phyloP scores from a whole-genome alignment of 768 basidiomycete genomes.

The Russula vinacea region DNA sequence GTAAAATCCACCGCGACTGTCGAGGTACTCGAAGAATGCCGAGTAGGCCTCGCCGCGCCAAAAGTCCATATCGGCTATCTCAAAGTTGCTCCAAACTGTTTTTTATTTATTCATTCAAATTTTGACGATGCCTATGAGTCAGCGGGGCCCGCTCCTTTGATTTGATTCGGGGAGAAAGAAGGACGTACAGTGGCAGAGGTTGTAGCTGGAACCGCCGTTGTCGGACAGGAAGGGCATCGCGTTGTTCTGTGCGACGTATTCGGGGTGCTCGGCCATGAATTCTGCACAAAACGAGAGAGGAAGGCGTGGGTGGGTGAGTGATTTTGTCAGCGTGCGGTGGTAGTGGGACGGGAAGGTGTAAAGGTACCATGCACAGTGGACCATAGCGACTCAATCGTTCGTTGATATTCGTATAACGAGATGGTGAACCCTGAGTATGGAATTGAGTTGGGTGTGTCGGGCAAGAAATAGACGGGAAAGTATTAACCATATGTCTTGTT shows the following conservation, averaged over 20 bases:
- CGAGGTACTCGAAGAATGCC: conserved; percentile 80
- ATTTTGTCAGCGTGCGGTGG: conserved; percentile 27
- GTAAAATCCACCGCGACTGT: conserved; percentile 80
- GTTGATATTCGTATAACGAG: conserved; percentile 72
- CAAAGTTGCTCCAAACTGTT: conserved; percentile 90
- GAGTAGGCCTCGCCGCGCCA: conserved; percentile 82
- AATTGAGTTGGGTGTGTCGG: neutral
- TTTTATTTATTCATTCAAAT: too few relatives aligned
- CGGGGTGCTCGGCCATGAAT: conserved; percentile 62
- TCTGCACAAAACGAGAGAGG: conserved; percentile 41
- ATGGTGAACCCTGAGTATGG: conserved; percentile 64
- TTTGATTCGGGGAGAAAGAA: neutral
- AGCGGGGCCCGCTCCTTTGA: neutral
- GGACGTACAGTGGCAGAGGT: conserved; percentile 67
- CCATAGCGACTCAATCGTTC: conserved; percentile 84
- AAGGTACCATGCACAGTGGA: conserved; percentile 57
- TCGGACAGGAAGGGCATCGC: conserved; percentile 73
- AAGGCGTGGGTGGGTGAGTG: neutral
- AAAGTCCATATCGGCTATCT: conserved; percentile 80
- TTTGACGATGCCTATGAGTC: neutral
- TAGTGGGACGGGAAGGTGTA: neutral
- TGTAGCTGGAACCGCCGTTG: conserved; percentile 66
- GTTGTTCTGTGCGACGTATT: conserved; percentile 60
- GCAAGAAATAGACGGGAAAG: neutral
- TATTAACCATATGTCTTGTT: conserved; percentile 75